A percentile compares a stretch with the other conserved stretches of the same genome.
Evolutionary conservation across 2,329 filamentous ascomycete species (phyloP).

Genomic region (Claviceps fusiformis): DNA sequence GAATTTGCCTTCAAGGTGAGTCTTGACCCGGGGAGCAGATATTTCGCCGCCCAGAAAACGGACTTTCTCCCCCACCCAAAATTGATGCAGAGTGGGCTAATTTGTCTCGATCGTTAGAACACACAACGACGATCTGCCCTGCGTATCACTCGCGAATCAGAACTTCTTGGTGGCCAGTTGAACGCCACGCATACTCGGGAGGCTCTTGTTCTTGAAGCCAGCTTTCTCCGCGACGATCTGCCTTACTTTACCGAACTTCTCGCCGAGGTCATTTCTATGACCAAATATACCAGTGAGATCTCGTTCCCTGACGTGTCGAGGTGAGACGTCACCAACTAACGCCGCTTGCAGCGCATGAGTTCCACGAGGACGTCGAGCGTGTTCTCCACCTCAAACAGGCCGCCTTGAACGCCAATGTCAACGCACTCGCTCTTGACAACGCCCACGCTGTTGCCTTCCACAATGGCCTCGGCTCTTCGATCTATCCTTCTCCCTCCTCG

Average conservation of each 20-base stretch:
- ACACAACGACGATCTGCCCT: constrained; percentile 79
- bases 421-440: constrained; percentile 65
- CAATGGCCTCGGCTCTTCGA: constrained; percentile 70
- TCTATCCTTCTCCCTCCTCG: constrained; percentile 58
- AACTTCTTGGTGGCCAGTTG: constrained; percentile 88
- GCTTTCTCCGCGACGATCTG: constrained; percentile 88
- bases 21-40: constrained; percentile 4
- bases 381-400: constrained; percentile 68
- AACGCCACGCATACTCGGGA: constrained; percentile 81
- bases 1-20: constrained; percentile 93
- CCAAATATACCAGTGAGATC: constrained; percentile 64
- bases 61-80: not conserved
- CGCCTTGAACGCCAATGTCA: constrained; percentile 47
- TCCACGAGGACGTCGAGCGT: constrained; percentile 73
- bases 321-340: not conserved
- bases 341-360: constrained; percentile 58
- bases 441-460: constrained; percentile 86
- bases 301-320: constrained; percentile 7
- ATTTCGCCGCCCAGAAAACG: not conserved
- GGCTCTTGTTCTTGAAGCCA: constrained; percentile 81
- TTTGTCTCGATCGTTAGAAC: constrained; percentile 43
- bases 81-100: constrained; percentile 27
- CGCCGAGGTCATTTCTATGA: constrained; percentile 77
- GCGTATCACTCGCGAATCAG: constrained; percentile 86
- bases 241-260: constrained; percentile 96